Percentiles rank a stretch among this genome's conserved stretches.
These are phyloP conservation scores for Dothistroma pini DNA, from an alignment of 2,329 filamentous ascomycete species.

Conservation along the genomic window DNA sequence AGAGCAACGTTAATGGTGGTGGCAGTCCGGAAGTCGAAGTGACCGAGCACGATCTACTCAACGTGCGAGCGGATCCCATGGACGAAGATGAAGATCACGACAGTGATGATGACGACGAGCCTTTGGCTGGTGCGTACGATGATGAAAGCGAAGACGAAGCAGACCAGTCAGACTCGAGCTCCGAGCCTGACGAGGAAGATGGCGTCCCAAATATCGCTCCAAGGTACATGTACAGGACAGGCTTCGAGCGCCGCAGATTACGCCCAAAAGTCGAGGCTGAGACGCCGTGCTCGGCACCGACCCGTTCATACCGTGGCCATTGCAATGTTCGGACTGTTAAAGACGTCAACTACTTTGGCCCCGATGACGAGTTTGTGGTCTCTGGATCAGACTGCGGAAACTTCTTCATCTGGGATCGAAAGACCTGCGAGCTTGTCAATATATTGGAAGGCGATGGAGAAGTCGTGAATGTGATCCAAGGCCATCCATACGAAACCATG, in stretches of 20 bases:
- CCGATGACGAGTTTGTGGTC: constrained; percentile 65
- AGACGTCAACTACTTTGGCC: constrained; percentile 65
- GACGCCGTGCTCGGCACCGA: constrained; percentile 55
- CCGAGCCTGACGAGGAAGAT: constrained; percentile 38
- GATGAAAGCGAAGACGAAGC: constrained; percentile 29
- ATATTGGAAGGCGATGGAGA: constrained; percentile 65
- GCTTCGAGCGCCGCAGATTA: constrained; percentile 46
- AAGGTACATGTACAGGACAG: constrained; percentile 45
- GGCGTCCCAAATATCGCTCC: constrained; percentile 34
- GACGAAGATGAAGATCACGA: constrained; percentile 23
- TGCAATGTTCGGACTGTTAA: constrained; percentile 67
- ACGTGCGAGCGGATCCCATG: not conserved
- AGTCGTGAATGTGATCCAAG: constrained; percentile 67
- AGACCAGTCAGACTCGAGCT: constrained; percentile 27
- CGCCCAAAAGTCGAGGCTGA: constrained; percentile 53
- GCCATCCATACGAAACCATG: constrained; percentile 64
- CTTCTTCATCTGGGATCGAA: constrained; percentile 66
- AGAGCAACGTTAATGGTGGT: not conserved
- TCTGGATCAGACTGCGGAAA: constrained; percentile 64
- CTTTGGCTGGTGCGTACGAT: constrained; percentile 22
- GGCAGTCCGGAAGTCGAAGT: not conserved
- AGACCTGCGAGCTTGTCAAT: constrained; percentile 58
- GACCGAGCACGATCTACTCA: not conserved
- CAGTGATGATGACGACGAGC: not conserved
- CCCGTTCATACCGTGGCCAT: constrained; percentile 58